Base-by-base conservation (phyloP, 2,329 filamentous ascomycete genomes). In the Trichoderma sp. region DNA sequence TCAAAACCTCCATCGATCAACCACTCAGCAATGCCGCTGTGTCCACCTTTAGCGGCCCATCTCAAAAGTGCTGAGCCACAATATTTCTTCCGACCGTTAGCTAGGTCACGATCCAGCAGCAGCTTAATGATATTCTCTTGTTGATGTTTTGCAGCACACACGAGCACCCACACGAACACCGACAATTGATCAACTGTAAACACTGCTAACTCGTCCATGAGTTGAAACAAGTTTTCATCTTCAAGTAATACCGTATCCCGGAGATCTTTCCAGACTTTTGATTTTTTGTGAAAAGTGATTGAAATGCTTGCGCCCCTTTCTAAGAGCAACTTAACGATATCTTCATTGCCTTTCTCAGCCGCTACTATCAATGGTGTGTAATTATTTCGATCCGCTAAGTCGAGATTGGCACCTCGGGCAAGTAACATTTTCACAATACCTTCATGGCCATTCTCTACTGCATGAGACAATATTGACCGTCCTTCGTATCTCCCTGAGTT, bases 171-270 rank as follows among this genome's bases (percentile, higher is more conserved):
- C 8, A 47, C 2, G 8, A 47, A n/a, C 10, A n/a, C 6, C 19
- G 40, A 19, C 19, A 47, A 33, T 33, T 8, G 31, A 33, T 33
- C 31, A 10, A 2, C 2, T 8, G 8, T 33, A 8, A 10, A 1
- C 7, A 33, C 11, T 35, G 10, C 3, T 13, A 13, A 3, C 0
- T 11, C 33, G 8, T 35, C 2, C 2, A 35, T 35, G 10, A 35
- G 2, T 11, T 13, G 8, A 35, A 3, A 3, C 33, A 13, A 3
- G 10, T 3, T 11, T 35, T 13, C 33, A 3, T 13, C 33, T 33
- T 10, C 2, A 7, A 10, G 7, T 33, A 1, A 10, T 33, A 1
- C 1, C 10, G 8, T 10, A 8, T 10, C 7, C 10, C 1, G 1
- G 31, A 33, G 31, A 10, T 10, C 31, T 33, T 10, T 10, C 31